Percentiles rank a stretch among this genome's conserved stretches.
Evolutionary conservation across 108 stramenopile species (phyloP).

Genomic region (Chaetoceros tenuissimus): DNA sequence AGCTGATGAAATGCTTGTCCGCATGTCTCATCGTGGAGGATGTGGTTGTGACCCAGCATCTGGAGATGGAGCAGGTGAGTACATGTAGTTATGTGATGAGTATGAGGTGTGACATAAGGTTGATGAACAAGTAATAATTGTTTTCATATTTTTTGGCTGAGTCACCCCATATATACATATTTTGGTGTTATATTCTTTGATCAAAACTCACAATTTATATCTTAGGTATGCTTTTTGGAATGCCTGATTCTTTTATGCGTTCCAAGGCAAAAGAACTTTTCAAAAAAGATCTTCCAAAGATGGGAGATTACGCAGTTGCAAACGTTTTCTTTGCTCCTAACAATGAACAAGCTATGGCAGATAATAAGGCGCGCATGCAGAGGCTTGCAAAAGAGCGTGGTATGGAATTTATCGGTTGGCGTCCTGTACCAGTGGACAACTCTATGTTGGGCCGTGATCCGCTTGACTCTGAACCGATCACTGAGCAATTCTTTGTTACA

Average conservation of each 20-base stretch:
- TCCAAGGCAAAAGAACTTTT: constrained; percentile 68
- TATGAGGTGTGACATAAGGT: no score
- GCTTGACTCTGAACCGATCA: constrained; percentile 82
- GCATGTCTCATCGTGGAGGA: constrained; percentile 95
- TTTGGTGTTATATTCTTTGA: not conserved
- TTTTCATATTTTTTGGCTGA: not conserved
- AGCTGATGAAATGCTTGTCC: constrained; percentile 96
- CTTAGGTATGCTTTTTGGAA: constrained; percentile 79
- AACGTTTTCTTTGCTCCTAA: constrained; percentile 92
- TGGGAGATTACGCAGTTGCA: constrained; percentile 87
- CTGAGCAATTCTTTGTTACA: constrained; percentile 75
- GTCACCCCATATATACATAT: not conserved
- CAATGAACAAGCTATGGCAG: constrained; percentile 55
- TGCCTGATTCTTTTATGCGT: constrained; percentile 95
- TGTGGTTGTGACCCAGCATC: constrained; percentile 87
- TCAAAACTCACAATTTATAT: constrained; percentile 4
- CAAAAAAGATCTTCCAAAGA: constrained; percentile 64
- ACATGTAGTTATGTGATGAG: not conserved
- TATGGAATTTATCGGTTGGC: constrained; percentile 76
- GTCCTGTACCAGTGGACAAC: constrained; percentile 84
- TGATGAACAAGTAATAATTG: constrained; percentile 1
- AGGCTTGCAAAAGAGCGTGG: constrained; percentile 69
- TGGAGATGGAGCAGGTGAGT: constrained; percentile 89
- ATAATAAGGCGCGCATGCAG: constrained; percentile 80
- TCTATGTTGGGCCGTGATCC: constrained; percentile 87